These are phyloP conservation scores for Colletotrichum neosansevieriae DNA, from an alignment of 2,329 filamentous ascomycete genomes.

Conservation along the genomic window DNA sequence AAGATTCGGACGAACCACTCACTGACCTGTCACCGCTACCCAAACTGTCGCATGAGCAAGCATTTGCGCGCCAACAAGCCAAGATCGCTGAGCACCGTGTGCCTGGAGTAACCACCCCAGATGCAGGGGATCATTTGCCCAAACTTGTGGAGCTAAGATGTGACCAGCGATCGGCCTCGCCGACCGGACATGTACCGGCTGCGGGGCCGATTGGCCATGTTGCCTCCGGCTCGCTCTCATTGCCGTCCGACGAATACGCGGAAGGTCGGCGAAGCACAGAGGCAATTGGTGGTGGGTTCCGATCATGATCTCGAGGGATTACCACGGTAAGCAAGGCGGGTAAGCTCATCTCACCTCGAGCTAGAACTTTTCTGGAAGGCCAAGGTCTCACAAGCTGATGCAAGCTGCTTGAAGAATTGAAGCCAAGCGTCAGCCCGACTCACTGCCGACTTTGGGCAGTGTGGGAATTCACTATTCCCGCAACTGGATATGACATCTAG, in stretches of 20 bases:
- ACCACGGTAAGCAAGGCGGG: constrained; percentile 1
- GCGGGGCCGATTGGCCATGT: constrained; percentile 28
- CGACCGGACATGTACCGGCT: constrained; percentile 3
- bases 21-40: constrained; percentile 8
- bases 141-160: constrained; percentile 1
- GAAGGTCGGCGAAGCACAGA: not conserved
- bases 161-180: constrained; percentile 20
- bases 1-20: constrained; percentile 26
- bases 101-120: not conserved
- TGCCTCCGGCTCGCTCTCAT: not conserved
- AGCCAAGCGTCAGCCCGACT: not conserved
- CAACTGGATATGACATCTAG: too few relatives aligned
- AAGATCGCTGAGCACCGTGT: not conserved
- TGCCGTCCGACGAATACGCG: not conserved
- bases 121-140: constrained; percentile 3
- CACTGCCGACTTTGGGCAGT: too few relatives aligned
- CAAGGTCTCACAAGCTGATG: not conserved
- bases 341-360: not conserved
- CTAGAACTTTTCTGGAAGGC: constrained; percentile 16
- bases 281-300: not conserved
- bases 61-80: not conserved
- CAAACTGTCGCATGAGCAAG: not conserved
- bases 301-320: not conserved
- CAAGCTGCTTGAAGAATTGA: too few relatives aligned
- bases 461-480: not conserved